Evolutionary conservation across 2,329 filamentous ascomycete species (phyloP).

Genomic region (Boeremia exigua): DNA sequence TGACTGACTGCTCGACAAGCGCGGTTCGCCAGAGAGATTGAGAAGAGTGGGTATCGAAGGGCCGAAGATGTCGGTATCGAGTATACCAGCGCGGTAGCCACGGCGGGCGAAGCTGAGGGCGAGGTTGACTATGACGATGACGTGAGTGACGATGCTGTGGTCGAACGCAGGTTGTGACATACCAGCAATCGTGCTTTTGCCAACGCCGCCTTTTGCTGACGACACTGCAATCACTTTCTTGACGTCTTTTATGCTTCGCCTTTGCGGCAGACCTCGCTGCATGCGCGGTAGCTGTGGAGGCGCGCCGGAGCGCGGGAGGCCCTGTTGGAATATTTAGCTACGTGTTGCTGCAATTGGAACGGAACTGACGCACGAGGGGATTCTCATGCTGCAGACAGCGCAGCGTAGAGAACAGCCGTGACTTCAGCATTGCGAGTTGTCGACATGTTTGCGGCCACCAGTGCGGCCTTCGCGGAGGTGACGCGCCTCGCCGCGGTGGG

Average conservation of each 20-base stretch:
- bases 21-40: conserved; percentile 78
- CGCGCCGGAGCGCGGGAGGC: conserved; percentile 76
- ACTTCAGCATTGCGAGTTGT: conserved; percentile 46
- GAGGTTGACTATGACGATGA: conserved; percentile 66
- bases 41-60: conserved; percentile 92
- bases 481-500: conserved; percentile 23
- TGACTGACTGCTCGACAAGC: conserved; percentile 71
- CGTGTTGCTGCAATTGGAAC: too few species aligned
- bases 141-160: background rate
- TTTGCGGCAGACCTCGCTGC: conserved; percentile 81
- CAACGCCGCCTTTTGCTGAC: conserved; percentile 96
- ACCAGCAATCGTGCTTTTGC: conserved; percentile 93
- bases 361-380: conserved; percentile 67
- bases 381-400: conserved; percentile 75
- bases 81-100: conserved; percentile 82
- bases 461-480: conserved; percentile 26
- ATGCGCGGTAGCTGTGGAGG: conserved; percentile 73
- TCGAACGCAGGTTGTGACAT: background rate
- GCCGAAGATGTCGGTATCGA: conserved; percentile 97
- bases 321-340: conserved; percentile 58
- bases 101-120: conserved; percentile 83
- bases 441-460: conserved; percentile 18
- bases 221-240: conserved; percentile 95
- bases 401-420: conserved; percentile 62
- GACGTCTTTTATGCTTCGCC: conserved; percentile 81